These are phyloP conservation scores for Decorospora gaudefroyi DNA, from an alignment of 2,329 filamentous ascomycete genomes.

Conservation along the genomic window DNA sequence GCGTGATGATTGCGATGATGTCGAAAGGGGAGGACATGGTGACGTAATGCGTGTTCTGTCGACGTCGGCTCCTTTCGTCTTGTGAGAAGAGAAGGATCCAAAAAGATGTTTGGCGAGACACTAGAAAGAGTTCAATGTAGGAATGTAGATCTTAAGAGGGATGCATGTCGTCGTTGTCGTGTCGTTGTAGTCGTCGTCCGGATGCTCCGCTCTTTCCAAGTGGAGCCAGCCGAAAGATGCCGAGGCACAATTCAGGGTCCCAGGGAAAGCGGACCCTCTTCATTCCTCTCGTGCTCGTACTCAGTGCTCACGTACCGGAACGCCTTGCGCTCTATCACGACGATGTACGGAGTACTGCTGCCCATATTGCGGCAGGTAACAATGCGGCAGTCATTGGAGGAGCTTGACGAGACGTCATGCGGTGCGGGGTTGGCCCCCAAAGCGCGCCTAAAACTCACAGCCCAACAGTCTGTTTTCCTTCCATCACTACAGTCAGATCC, in stretches of 20 bases:
- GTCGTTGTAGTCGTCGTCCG: not conserved
- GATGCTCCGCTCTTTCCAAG: conserved; percentile 16
- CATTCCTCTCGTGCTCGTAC: too few relatives aligned
- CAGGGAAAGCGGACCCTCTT: too few relatives aligned
- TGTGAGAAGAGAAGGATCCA: not conserved
- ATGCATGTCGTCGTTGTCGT: not conserved
- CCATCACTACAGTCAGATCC: too few relatives aligned
- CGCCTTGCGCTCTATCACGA: too few relatives aligned
- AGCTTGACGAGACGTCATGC: too few relatives aligned
- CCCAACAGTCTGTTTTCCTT: too few relatives aligned
- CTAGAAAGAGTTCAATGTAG: not conserved
- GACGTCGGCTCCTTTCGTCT: not conserved
- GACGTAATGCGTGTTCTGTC: conserved; percentile 1
- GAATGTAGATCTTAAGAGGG: not conserved
- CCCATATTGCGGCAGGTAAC: too few relatives aligned
- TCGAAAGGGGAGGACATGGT: conserved; percentile 31
- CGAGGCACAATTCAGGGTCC: conserved; percentile 27
- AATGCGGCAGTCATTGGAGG: too few relatives aligned
- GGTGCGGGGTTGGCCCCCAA: too few relatives aligned
- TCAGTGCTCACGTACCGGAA: too few relatives aligned
- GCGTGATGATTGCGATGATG: conserved; percentile 38
- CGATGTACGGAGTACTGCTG: too few relatives aligned
- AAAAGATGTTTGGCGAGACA: not conserved
- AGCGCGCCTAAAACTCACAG: too few relatives aligned
- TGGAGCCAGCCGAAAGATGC: conserved; percentile 32